Evolutionary conservation across 1,139 yeast species (phyloP), one percentile per base, ranked within the genome.

Genomic region (Candida mesenterica): DNA sequence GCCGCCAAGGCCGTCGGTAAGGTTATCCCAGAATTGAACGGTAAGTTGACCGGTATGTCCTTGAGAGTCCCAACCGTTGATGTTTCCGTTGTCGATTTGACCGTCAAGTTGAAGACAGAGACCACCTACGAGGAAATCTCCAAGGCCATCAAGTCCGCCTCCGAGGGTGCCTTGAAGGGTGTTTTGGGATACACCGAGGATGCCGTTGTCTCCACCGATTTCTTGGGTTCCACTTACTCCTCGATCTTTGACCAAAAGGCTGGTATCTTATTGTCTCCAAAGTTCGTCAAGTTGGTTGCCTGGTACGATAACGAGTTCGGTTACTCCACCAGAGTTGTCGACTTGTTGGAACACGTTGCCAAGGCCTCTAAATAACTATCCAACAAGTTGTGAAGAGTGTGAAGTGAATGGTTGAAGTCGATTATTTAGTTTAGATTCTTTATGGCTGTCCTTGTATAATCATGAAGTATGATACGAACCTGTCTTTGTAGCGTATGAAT

Each of bases 281-380:
- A 79, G 62, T 84, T 84, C 66, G 88, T 83, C 70, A 84, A 84
- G 79, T 82, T 85, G 69, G 76, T 84, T 68, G 72, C 92, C 43
- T 84, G 94, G 94, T 84, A 84, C 79, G 95, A 85, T 67, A 84
- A 84, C 73, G 95, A 85, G 75, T 85, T 64, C 75, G 95, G 95
- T 65, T 85, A 85, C 87, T 83, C 92, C 59, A 82, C 88, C 75
- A 85, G 95, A 77, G 94, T 84, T 48, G 90, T 84, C 52, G 94
- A 84, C 77, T 78, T 84, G 62, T 72, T 84, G 62, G 77, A 80
- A 68, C 80, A 74, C 77, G 79, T 82, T 61, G 87, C 90, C 57
- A 70, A 73, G 61, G 46, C 46, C 41, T 39, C 49, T 41, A 34
- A 38, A 19, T 19, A 19, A 19, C 8, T 19, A 19, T 6, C 22